These are phyloP conservation scores for Fusarium sp. DNA, from an alignment of 2,329 filamentous ascomycete genomes.

Conservation along the genomic window DNA sequence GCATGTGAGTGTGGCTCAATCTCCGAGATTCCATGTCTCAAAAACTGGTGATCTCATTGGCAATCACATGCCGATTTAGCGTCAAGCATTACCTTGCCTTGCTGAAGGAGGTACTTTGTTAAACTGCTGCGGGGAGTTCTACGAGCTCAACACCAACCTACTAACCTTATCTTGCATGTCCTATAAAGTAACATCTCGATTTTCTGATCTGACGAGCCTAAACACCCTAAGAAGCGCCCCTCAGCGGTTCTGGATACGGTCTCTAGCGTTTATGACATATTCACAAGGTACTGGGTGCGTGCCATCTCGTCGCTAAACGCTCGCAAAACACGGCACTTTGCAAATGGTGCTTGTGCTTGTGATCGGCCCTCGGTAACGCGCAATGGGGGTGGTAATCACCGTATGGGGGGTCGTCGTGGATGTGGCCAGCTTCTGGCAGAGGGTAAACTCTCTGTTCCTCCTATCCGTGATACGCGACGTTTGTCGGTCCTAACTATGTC, in stretches of 20 bases:
- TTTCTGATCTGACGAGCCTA: neutral
- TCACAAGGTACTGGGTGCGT: conserved; percentile 12
- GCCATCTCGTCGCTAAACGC: conserved; percentile 23
- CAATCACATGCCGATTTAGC: conserved; percentile 46
- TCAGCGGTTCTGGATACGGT: conserved; percentile 20
- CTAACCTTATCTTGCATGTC: conserved; percentile 18
- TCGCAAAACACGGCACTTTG: conserved; percentile 15
- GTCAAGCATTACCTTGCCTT: conserved; percentile 10
- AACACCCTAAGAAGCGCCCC: neutral
- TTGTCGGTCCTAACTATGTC: conserved; percentile 26
- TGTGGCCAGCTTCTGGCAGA: conserved; percentile 70
- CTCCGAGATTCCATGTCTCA: conserved; percentile 20
- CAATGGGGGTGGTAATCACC: conserved; percentile 56
- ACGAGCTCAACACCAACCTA: conserved; percentile 31
- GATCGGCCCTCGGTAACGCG: conserved; percentile 49
- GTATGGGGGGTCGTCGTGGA: conserved; percentile 69
- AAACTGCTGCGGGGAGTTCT: conserved; percentile 38
- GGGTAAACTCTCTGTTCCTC: conserved; percentile 54
- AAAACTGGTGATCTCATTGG: conserved; percentile 40
- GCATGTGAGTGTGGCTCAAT: conserved; percentile 15
- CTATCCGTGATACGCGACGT: conserved; percentile 3
- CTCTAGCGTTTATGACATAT: conserved; percentile 33
- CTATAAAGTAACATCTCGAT: conserved; percentile 1
- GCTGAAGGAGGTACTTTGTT: conserved; percentile 24
- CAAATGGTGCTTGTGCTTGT: conserved; percentile 46